Evolutionary conservation across 2,329 filamentous ascomycete species (phyloP), one percentile per base, ranked within the genome.

Genomic region (Allantophomopsis cytisporea): DNA sequence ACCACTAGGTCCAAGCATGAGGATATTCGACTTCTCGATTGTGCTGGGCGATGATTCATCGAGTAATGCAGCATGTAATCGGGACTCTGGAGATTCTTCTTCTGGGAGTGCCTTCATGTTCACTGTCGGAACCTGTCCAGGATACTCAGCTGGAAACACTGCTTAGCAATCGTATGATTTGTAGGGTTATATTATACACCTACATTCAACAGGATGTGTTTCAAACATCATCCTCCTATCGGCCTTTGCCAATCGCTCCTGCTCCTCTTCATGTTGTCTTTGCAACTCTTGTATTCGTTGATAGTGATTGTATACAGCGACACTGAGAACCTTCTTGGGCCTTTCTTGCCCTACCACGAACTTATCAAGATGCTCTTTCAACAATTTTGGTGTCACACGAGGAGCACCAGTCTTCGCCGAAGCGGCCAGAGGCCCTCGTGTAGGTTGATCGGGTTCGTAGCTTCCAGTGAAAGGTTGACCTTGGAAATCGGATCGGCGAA

Each of bases 291-390:
- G 79, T 43, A 94, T 73, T 36, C 84, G 76, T 60, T 95, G 86
- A 56, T 96, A 95, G 57, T 98, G 91, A 55, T 96, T 95, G 64
- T 94, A 95, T 20, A 98, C 83, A 6, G 89, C 87, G 3, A 89
- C 81, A 47, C 86, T 91, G 46, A 96, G 77, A 12, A 88, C 84
- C 60, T 94, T 93, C 68, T 98, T 91, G 13, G 91, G 87, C 43
- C 86, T 77, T 48, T 95, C 86, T 60, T 98, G 91, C 32, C 89
- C 91, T 4, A 98, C 89, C 2, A 98, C 89, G 57, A 93, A 98
- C 55, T 91, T 83, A 57, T 98, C 91, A 23, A 96, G 76, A 52
- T 91, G 83, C 54, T 85, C 78, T 66, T 96, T 95, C 51, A 98
- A 68, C 50, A 76, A 69, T 42, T 71, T 66, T 2, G 76, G 76